Evolutionary conservation across 164 flowering plant genomes (phyloP).

Genomic region (Magnolia sinica): DNA sequence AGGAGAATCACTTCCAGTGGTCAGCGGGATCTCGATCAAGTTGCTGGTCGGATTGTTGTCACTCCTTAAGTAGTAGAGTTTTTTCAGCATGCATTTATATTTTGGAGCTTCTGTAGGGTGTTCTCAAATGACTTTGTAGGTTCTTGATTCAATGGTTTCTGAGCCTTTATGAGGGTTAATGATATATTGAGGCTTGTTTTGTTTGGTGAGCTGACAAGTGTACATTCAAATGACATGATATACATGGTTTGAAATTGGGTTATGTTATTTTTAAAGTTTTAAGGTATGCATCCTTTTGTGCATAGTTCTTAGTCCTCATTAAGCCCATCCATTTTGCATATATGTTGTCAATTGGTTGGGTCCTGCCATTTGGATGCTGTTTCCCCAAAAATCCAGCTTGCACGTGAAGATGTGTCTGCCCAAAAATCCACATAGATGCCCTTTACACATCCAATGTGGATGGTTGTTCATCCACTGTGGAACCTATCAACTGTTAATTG

Average conservation of each 20-base stretch:
- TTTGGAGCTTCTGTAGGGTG: not conserved
- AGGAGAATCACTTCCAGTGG: constrained; percentile 67
- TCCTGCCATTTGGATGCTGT: too few species aligned
- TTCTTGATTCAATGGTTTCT: too few species aligned
- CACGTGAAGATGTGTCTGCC: too few species aligned
- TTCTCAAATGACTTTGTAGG: not conserved
- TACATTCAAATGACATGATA: not conserved
- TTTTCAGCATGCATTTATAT: not conserved
- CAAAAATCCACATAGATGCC: too few species aligned
- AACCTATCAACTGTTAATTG: too few species aligned
- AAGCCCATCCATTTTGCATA: too few species aligned
- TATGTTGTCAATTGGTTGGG: too few species aligned
- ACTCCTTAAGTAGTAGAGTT: constrained; percentile 1
- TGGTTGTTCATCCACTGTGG: too few species aligned
- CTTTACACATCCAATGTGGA: too few species aligned
- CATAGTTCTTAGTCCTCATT: not conserved
- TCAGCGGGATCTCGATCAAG: constrained; percentile 66
- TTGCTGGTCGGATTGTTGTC: constrained; percentile 49
- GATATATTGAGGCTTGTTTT: not conserved
- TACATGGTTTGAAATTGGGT: not conserved
- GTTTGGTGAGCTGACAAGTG: not conserved
- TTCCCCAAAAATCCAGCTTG: too few species aligned
- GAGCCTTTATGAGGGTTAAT: not conserved
- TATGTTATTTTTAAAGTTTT: not conserved
- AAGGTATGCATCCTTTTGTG: not conserved